Conservation (phyloP, 2,329 filamentous ascomycete genomes). For the Neofusicoccum kwambonambiense region DNA sequence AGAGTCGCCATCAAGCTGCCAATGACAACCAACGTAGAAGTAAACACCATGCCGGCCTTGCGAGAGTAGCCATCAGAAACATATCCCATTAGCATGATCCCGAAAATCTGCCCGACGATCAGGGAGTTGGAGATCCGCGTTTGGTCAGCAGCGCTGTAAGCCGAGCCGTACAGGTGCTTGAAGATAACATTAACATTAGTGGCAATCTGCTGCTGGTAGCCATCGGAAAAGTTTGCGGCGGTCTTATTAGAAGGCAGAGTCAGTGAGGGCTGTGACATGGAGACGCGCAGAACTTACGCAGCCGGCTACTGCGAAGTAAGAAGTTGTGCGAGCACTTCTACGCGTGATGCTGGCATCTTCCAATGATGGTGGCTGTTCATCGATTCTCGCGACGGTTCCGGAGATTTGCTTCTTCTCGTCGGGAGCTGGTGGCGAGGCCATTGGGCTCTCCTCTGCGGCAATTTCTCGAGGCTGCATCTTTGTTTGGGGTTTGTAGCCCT, state of each 20-base stretch:
- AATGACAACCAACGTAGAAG: constrained; percentile 31
- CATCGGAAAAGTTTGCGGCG: constrained; percentile 5
- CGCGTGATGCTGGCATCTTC: not conserved
- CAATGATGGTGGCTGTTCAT: not conserved
- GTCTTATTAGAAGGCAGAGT: not conserved
- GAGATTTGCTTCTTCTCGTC: not conserved
- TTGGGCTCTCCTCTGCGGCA: not conserved
- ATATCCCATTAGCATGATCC: constrained; percentile 34
- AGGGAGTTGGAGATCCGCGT: constrained; percentile 27
- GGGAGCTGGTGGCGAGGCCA: not conserved
- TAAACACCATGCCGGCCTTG: constrained; percentile 34
- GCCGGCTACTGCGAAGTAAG: not conserved
- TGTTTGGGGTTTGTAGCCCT: not conserved
- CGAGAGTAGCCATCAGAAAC: constrained; percentile 33
- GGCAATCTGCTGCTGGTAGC: constrained; percentile 4
- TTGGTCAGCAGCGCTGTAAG: not conserved
- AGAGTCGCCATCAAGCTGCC: constrained; percentile 38
- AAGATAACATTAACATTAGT: not conserved
- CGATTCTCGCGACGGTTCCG: not conserved
- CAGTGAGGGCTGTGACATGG: not conserved
- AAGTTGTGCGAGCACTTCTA: not conserved
- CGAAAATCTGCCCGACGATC: constrained; percentile 34
- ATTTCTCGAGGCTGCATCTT: not conserved
- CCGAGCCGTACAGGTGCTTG: constrained; percentile 3
- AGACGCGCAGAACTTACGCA: not conserved